Evolutionary conservation across 225 moss, liverwort and hornwort genomes (phyloP).

Genomic region (Sphagnum tenellum): DNA sequence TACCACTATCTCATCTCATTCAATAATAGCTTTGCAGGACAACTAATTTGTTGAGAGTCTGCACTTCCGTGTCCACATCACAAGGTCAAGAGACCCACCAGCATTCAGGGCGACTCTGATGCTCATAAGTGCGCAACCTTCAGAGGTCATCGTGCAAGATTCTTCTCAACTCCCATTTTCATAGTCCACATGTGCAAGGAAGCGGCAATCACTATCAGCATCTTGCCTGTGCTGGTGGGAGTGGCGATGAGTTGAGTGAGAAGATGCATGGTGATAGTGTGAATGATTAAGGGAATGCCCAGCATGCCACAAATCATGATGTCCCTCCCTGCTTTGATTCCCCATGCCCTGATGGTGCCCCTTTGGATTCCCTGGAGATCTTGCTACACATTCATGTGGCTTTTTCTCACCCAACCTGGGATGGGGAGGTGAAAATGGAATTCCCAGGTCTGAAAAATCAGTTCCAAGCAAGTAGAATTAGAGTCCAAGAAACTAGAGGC

Average conservation of each 20-base stretch:
- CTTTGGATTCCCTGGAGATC: slow-evolving; percentile 5
- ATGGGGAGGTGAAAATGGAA: neutral
- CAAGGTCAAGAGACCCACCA: neutral
- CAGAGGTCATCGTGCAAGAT: no score
- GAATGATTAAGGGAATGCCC: neutral
- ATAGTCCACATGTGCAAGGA: neutral
- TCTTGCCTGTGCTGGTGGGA: slow-evolving; percentile 2
- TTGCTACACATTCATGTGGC: slow-evolving; percentile 1
- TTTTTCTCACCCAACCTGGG: slow-evolving; percentile 1
- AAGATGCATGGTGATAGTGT: slow-evolving; percentile 4
- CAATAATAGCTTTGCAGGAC: no score
- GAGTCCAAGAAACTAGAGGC: no score
- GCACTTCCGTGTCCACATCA: no score
- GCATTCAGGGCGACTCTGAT: neutral
- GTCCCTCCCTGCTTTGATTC: neutral
- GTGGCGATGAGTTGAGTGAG: slow-evolving; percentile 1
- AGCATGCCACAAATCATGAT: slow-evolving; percentile 6
- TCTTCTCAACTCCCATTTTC: slow-evolving; percentile 1
- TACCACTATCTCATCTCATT: no score
- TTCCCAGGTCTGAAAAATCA: neutral
- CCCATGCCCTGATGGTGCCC: slow-evolving; percentile 2
- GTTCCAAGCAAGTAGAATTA: no score
- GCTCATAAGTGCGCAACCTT: no score
- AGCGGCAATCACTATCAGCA: slow-evolving; percentile 6
- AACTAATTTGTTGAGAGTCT: no score